Evolutionary conservation across 345 rosid species (phyloP).

Genomic region (Clausena lansium): DNA sequence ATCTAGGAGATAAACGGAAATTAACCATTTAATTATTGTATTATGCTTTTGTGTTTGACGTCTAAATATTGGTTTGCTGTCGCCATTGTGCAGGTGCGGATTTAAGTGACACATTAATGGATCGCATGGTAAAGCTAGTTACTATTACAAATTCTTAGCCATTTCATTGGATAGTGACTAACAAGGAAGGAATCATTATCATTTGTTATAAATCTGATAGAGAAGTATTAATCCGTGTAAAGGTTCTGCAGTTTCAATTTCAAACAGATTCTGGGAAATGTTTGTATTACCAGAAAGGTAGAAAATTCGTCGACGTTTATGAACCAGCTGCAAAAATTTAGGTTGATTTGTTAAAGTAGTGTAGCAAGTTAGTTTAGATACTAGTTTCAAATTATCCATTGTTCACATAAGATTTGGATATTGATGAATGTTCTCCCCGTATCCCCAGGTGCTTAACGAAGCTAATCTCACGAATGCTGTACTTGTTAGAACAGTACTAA

Average conservation of each 20-base stretch:
- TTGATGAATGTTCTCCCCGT: not conserved
- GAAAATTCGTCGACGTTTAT: not conserved
- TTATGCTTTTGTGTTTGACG: too few relatives aligned
- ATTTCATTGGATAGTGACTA: not conserved
- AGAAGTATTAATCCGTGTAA: not conserved
- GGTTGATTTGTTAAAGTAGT: not conserved
- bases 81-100: constrained; percentile 72
- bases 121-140: constrained; percentile 70
- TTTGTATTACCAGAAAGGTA: not conserved
- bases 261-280: not conserved
- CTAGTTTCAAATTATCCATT: not conserved
- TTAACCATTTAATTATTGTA: not conserved
- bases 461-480: constrained; percentile 87
- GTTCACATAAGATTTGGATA: not conserved
- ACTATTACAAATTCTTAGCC: not conserved
- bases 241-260: not conserved
- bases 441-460: constrained; percentile 72
- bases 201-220: not conserved
- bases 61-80: not conserved
- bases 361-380: not conserved
- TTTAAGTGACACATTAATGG: constrained; percentile 97
- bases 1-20: too few relatives aligned
- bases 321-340: not conserved
- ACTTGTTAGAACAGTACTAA: constrained; percentile 74
- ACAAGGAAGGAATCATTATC: too few relatives aligned